Evolutionary conservation across 2,329 filamentous ascomycete genomes (phyloP), one percentile per base, ranked within the genome.

Genomic region (Phialophora chinensis): DNA sequence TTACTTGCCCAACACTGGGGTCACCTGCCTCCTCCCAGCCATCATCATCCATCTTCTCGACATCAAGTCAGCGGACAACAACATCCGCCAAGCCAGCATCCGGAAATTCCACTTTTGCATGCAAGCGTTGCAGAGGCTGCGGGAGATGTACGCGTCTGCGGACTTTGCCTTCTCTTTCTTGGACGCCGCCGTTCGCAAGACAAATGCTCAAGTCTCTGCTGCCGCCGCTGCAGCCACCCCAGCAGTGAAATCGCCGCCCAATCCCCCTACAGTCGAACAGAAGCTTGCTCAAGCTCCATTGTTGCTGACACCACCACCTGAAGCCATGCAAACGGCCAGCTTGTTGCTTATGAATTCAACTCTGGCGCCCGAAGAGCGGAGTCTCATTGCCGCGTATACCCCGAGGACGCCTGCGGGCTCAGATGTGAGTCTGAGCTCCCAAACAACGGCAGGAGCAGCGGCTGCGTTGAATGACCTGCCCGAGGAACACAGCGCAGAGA

Each of bases 151-250:
- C 74, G 89, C 93, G 0, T 93, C 93, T 0, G 94, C 94, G n/a
- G 93, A 97, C 77, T 97, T 95, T 74, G 93, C 92, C n/a, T 94
- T 91, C 0, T 91, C 91, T 2, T 97, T 97, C 81, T 84, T 97
- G n/a, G 92, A 96, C 76, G 92, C 93, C 1, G 92, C 93, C 0
- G 90, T 97, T 69, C 89, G 91, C 96, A 96, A 80, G 92, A 92
- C 8, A 88, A 91, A 64, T 29, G 57, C 57, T 17, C 59, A 66
- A 49, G 29, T 66, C n/a, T 52, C 60, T 17, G 59, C 52, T 25
- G 33, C 58, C 17, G 44, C 33, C 17, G 44, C 33, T 33, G 27
- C 50, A 33, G 33, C 17, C 42, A 33, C 44, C n/a, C 31, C 49
- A 3, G 11, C 42, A n/a, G 52, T 27, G 44, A 60, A 62, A 20